Conservation (phyloP, 2,329 filamentous ascomycete genomes). For the Clonostachys chloroleuca region DNA sequence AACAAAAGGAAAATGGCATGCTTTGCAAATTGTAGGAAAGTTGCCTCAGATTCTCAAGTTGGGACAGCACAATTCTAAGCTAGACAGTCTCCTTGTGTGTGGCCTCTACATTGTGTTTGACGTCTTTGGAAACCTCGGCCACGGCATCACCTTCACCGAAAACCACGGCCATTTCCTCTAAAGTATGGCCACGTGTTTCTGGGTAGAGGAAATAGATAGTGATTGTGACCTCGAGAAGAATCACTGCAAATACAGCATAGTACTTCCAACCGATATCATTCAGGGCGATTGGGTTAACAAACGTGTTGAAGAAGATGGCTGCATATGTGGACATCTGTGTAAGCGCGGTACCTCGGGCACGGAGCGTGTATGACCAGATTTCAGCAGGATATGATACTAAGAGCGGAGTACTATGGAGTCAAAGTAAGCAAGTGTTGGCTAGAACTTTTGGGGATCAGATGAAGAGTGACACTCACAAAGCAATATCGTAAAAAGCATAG, state of each 20-base stretch:
- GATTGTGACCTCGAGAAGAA: constrained; percentile 9
- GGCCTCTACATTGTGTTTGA: too few relatives aligned
- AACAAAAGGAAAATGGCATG: constrained; percentile 11
- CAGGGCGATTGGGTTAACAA: constrained; percentile 23
- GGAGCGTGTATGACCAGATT: constrained; percentile 28
- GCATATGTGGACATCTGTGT: constrained; percentile 32
- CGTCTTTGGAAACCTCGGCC: too few relatives aligned
- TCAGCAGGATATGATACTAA: constrained; percentile 36
- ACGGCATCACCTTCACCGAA: constrained; percentile 6
- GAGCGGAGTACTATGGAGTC: constrained; percentile 27
- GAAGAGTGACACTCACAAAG: constrained; percentile 12
- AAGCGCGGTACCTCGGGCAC: constrained; percentile 33
- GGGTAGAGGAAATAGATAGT: constrained; percentile 15
- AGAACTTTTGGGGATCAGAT: too few relatives aligned
- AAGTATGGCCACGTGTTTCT: constrained; percentile 21
- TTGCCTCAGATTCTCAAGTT: too few relatives aligned
- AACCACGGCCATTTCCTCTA: constrained; percentile 14
- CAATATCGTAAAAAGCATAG: constrained; percentile 37
- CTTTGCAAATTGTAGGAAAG: constrained; percentile 10
- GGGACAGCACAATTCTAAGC: too few relatives aligned
- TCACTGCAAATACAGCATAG: constrained; percentile 11
- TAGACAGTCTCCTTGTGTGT: too few relatives aligned
- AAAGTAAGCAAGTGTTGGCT: too few relatives aligned
- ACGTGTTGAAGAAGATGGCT: constrained; percentile 25
- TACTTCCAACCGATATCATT: constrained; percentile 8